Percentiles rank a stretch among this genome's conserved stretches.
Conservation (phyloP, 2,329 filamentous ascomycete species). For the Epichloe aotearoae region DNA sequence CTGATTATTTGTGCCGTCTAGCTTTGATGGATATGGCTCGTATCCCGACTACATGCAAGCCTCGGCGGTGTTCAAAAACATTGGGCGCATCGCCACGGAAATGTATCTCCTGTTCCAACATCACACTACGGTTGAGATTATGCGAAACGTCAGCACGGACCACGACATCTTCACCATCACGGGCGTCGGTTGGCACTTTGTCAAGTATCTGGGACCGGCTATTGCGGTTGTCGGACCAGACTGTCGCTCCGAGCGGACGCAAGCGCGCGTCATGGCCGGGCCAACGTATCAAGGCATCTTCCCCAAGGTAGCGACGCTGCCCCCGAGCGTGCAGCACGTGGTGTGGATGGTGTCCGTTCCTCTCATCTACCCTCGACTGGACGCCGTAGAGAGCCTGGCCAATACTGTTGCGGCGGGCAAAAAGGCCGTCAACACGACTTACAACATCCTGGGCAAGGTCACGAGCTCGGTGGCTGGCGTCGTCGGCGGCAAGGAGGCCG, state of each 20-base stretch:
- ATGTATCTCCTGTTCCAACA: conserved; percentile 99
- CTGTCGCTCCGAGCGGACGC: conserved; percentile 81
- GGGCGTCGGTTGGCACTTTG: conserved; percentile 95
- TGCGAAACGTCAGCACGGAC: conserved; percentile 79
- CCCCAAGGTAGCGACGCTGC: conserved; percentile 82
- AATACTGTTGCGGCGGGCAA: conserved; percentile 90
- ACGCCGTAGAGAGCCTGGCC: conserved; percentile 81
- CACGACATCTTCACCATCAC: conserved; percentile 92
- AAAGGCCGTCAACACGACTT: conserved; percentile 94
- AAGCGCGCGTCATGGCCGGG: conserved; percentile 84
- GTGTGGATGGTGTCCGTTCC: conserved; percentile 93
- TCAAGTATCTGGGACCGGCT: conserved; percentile 88
- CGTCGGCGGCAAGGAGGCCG: conserved; percentile 85
- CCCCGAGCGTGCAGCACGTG: conserved; percentile 89
- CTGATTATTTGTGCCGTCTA: conserved; percentile 21
- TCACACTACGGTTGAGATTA: conserved; percentile 86
- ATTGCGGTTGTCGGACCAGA: conserved; percentile 85
- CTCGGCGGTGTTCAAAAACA: conserved; percentile 96
- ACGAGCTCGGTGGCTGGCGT: conserved; percentile 91
- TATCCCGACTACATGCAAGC: conserved; percentile 98
- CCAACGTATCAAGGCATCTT: conserved; percentile 96
- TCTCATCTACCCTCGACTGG: conserved; percentile 77
- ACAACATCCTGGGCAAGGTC: conserved; percentile 90
- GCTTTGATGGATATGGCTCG: conserved; percentile 92
- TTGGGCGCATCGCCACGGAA: conserved; percentile 85